Conservation (phyloP, 169 alveolate species). For the Plasmodium knowlesi region DNA sequence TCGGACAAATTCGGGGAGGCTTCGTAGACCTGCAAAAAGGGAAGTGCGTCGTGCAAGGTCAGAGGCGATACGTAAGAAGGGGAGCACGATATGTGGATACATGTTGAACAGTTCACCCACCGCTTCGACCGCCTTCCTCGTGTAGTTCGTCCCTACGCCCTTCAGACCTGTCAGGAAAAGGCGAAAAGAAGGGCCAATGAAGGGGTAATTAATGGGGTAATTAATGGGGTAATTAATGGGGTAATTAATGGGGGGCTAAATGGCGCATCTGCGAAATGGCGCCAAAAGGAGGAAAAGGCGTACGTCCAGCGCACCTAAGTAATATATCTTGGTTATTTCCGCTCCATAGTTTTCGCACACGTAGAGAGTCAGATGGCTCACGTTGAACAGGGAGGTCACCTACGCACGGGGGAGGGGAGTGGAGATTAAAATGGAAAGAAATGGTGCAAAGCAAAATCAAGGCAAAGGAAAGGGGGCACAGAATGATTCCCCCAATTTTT, state of each 20-base stretch:
- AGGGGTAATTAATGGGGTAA: neutral
- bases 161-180: slow-evolving; percentile 68
- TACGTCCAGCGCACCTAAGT: slow-evolving; percentile 54
- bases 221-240: neutral
- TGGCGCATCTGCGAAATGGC: neutral
- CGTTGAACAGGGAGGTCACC: slow-evolving; percentile 83
- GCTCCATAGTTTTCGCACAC: slow-evolving; percentile 80
- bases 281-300: neutral
- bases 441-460: neutral
- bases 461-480: neutral
- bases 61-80: neutral
- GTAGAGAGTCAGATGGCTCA: slow-evolving; percentile 78
- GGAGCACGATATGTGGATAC: neutral
- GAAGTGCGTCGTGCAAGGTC: neutral
- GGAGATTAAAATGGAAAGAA: neutral
- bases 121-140: slow-evolving; percentile 82
- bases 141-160: slow-evolving; percentile 82
- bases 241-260: neutral
- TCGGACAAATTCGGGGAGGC: slow-evolving; percentile 71
- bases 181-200: neutral
- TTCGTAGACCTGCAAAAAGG: slow-evolving; percentile 41
- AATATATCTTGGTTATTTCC: slow-evolving; percentile 79
- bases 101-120: slow-evolving; percentile 30
- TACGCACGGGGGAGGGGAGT: neutral
- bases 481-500: neutral